Base-by-base conservation (phyloP, 179 eudicot genomes). In the Silene noctiflora region DNA sequence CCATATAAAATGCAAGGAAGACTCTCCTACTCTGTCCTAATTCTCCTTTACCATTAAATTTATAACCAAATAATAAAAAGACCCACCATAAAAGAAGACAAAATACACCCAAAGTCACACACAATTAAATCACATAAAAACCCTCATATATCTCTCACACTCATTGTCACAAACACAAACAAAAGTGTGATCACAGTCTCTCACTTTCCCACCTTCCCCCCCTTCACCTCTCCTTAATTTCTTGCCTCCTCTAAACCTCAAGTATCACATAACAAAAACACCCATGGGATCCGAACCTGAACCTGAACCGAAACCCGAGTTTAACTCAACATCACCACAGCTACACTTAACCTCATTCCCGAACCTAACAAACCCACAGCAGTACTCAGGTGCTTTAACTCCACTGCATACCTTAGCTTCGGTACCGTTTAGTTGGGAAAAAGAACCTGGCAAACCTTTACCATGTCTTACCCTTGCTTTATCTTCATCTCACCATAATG, bases 351-450 rank as follows among this genome's bases (percentile, higher is more conserved):
- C 84, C 67, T 69, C 86, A 16, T 68, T 76, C 13, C 70, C 80
- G 24, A 42, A 68, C 44, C 69, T 69, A 33, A 35, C 71, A 16
- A 77, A 81, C 1, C 73, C 83, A 0, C 86, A 82, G 29, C 82
- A 63, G 4, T 77, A 69, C 81, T 1, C 88, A 55, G 74, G 74
- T 16, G 74, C 75, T 22, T 31, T 72, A 72, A 72, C 91, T 7
- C 93, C 91, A 10, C 85, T 81, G 65, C 85, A 84, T 67, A 82
- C 86, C 73, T 65, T 74, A 1, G 92, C 90, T 16, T 82, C 92
- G 13, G 88, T 91, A 3, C 97, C 97, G 20, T 89, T 91, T 84
- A 79, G 74, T 10, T 91, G 97, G 97, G 97, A 91, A 71, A 88
- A 88, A 78, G 81, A 84, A 62, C 97, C 97, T 4, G 97, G 97